A percentile compares a stretch with the other conserved stretches of the same genome.
Conservation (phyloP, 805 yeast species). For the Saccharomyces mikatae region DNA sequence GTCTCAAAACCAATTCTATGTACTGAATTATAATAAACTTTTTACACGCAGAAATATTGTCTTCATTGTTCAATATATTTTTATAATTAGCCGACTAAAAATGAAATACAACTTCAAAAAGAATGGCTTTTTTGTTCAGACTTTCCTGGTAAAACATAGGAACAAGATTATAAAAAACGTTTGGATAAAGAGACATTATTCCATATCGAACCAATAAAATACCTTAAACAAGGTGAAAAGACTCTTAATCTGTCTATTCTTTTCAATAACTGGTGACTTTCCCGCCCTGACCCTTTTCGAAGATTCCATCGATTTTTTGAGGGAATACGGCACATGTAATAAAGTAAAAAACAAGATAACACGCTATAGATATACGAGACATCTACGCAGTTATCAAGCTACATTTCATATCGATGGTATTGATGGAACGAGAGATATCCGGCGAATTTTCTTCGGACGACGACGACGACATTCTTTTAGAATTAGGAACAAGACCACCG, state of each 20-base stretch:
- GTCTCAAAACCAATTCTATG: too few relatives aligned
- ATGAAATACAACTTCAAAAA: too few relatives aligned
- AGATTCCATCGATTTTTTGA: neutral
- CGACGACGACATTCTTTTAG: constrained; percentile 40
- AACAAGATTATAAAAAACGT: too few relatives aligned
- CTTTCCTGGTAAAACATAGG: too few relatives aligned
- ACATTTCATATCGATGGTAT: neutral
- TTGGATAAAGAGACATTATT: too few relatives aligned
- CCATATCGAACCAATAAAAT: neutral
- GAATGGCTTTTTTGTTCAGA: too few relatives aligned
- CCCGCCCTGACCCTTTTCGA: neutral
- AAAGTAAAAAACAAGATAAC: neutral
- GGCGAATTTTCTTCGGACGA: constrained; percentile 7
- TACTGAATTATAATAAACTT: too few relatives aligned
- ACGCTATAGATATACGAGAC: neutral
- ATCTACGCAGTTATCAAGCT: neutral
- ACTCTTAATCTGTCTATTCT: neutral
- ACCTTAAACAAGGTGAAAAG: neutral
- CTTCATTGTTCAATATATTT: too few relatives aligned
- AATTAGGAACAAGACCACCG: constrained; percentile 39
- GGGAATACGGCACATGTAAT: neutral
- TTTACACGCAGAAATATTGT: too few relatives aligned
- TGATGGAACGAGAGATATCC: neutral
- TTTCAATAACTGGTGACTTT: neutral
- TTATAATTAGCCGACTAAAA: too few relatives aligned